Base-by-base conservation (phyloP, 2,329 filamentous ascomycete species). In the Sclerotinia nivalis region DNA sequence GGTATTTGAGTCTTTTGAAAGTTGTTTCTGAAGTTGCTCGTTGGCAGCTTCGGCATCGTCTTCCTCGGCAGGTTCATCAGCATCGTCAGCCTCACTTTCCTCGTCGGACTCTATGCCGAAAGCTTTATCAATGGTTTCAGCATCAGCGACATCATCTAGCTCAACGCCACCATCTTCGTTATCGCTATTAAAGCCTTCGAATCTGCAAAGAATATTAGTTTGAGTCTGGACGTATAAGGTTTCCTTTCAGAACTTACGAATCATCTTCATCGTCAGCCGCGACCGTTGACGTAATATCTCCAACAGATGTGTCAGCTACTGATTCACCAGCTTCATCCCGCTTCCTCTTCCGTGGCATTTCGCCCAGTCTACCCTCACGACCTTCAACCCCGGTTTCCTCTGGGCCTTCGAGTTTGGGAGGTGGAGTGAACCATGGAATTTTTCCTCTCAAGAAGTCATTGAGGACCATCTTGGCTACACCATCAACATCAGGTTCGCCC, bases 391-490 rank as follows among this genome's bases (percentile, higher is more conserved):
- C 75, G 45, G 82, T 81, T 20, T 82, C 83, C 45, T 87, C 85
- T 9, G 83, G 83, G 13, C 82, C 83, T 61, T 87, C 87, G 4
- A 80, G 78, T 20, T 85, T 81, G 2, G 94, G 93, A 13, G 93
- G 90, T 12, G 93, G 89, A 0, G 92, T 96, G 78, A 93, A 99
- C 96, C 96, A 99, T 1, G 96, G 96, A 37, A 98, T 92, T 81
- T 95, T 97, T 69, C 96, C 96, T 73, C 96, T 85, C 77, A 98
- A 88, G 79, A 98, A 99, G 78, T 99, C 96, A 77, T 97, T 98
- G 71, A 99, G 83, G 0, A 99, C 91, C 89, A 97, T 97, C 81
- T 97, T 97, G 1, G 96, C 96, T 61, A 97, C 93, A 76, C 94
- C 93, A 76, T 98, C 95, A 69, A 97, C 83, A 80, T 99, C 96